A percentile compares a stretch with the other conserved stretches of the same genome.
Conservation (phyloP, 305 asterid species). For the Euphrasia arctica region DNA sequence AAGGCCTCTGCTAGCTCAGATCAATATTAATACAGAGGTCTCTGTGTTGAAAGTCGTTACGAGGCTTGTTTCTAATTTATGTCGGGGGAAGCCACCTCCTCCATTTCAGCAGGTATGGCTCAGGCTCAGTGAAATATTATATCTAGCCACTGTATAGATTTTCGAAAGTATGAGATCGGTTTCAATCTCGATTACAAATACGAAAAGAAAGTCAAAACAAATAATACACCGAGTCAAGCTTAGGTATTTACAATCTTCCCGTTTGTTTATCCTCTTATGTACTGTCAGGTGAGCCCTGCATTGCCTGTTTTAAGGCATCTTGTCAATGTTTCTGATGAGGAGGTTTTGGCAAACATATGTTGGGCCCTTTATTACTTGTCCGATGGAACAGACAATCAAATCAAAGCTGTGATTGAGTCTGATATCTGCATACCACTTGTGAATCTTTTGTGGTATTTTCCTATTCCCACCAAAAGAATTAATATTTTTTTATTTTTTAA, state of each 20-base stretch:
- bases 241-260: not conserved
- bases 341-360: constrained; percentile 88
- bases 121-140: not conserved
- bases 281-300: constrained; percentile 70
- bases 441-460: constrained; percentile 47
- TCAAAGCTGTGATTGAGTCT: constrained; percentile 91
- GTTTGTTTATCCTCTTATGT: not conserved
- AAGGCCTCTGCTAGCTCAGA: constrained; percentile 66
- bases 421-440: constrained; percentile 83
- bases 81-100: constrained; percentile 94
- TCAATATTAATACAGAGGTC: constrained; percentile 71
- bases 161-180: too few species aligned
- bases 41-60: constrained; percentile 97
- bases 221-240: not conserved
- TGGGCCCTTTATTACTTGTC: constrained; percentile 98
- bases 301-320: constrained; percentile 75
- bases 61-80: constrained; percentile 86
- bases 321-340: constrained; percentile 72
- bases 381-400: constrained; percentile 88
- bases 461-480: not conserved
- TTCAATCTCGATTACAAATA: too few species aligned
- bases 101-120: constrained; percentile 79
- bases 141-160: not conserved
- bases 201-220: too few species aligned
- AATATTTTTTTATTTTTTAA: too few species aligned